phyloP scores from a whole-genome alignment of 805 yeast genomes.

The Pichia pseudocactophila region DNA sequence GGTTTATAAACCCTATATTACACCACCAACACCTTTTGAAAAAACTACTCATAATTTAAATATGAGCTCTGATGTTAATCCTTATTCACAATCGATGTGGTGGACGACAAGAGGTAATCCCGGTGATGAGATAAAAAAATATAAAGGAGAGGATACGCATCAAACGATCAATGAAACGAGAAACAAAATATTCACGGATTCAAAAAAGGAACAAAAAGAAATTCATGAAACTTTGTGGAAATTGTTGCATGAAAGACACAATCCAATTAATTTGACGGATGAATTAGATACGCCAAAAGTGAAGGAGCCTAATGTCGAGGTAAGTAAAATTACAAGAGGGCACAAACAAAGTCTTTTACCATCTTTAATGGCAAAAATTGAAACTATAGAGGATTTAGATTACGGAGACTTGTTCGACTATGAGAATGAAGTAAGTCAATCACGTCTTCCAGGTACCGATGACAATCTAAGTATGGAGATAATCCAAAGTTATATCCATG shows the following conservation, averaged over 20 bases:
- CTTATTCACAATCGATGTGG: constrained; percentile 38
- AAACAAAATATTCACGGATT: constrained; percentile 6
- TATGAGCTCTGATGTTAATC: constrained; percentile 20
- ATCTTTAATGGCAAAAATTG: constrained; percentile 4
- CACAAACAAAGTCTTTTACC: constrained; percentile 5
- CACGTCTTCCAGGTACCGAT: too few relatives aligned
- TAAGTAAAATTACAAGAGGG: not conserved
- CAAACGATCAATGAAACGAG: constrained; percentile 20
- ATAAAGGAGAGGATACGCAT: constrained; percentile 10
- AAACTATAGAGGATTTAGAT: constrained; percentile 12
- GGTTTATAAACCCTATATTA: constrained; percentile 11
- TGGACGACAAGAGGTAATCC: constrained; percentile 27
- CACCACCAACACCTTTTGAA: constrained; percentile 14
- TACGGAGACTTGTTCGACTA: constrained; percentile 4
- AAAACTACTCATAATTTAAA: constrained; percentile 1
- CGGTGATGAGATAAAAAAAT: constrained; percentile 23
- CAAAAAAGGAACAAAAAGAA: too few relatives aligned
- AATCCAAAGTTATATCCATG: not conserved
- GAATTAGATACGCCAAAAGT: constrained; percentile 2
- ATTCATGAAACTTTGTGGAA: too few relatives aligned
- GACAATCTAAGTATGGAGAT: not conserved
- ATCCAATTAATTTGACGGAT: constrained; percentile 6
- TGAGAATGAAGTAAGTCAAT: not conserved
- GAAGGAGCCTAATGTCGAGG: not conserved
- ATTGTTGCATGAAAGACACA: not conserved